These are phyloP conservation scores for Colletotrichum sp. DNA, from an alignment of 2,329 filamentous ascomycete genomes.

Conservation along the genomic window DNA sequence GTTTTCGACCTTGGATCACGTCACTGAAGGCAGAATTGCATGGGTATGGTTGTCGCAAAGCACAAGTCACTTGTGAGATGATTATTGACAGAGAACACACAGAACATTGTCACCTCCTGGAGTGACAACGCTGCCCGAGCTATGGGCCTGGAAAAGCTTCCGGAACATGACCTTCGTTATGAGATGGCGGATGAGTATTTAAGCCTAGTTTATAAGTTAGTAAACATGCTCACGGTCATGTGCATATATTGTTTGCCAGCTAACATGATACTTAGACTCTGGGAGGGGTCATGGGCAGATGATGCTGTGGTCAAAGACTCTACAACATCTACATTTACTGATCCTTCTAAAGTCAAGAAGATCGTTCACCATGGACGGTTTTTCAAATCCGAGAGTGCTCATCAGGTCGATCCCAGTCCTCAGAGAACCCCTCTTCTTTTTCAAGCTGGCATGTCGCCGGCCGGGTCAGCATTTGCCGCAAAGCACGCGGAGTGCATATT, in stretches of 20 bases:
- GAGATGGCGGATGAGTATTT: conserved; percentile 1
- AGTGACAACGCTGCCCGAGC: conserved; percentile 2
- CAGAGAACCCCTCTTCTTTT: conserved; percentile 25
- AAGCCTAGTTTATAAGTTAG: neutral
- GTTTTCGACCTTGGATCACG: neutral
- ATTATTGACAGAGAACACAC: neutral
- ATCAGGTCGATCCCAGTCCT: neutral
- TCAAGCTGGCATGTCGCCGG: conserved; percentile 26
- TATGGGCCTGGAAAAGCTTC: neutral
- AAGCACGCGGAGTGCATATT: conserved; percentile 28
- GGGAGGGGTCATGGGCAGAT: conserved; percentile 17
- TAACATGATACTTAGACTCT: neutral
- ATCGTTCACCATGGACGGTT: conserved; percentile 13
- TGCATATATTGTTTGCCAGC: neutral
- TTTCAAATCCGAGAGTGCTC: neutral
- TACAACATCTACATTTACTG: neutral
- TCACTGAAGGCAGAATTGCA: neutral
- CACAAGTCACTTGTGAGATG: neutral
- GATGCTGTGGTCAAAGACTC: conserved; percentile 8
- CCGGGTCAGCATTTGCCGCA: conserved; percentile 25
- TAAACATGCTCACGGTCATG: neutral
- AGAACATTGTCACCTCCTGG: conserved; percentile 7
- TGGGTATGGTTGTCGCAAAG: neutral
- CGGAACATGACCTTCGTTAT: neutral
- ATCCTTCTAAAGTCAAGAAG: conserved; percentile 8